These are phyloP conservation scores for Lactarius pseudohatsudake DNA, from an alignment of 768 basidiomycete genomes.

Conservation along the genomic window DNA sequence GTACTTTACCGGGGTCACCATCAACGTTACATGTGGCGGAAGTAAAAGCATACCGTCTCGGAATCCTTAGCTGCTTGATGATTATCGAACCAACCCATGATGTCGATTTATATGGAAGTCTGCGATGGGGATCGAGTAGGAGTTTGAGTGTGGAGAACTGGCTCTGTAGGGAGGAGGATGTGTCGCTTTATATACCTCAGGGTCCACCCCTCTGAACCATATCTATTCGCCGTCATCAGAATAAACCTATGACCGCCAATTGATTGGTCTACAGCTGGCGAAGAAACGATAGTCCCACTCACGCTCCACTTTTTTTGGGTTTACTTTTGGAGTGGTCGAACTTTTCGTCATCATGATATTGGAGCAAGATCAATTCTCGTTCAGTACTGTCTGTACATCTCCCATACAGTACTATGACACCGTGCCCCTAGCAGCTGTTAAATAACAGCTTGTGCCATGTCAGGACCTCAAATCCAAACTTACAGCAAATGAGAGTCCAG, in stretches of 20 bases:
- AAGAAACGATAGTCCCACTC: no score
- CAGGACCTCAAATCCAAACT: no score
- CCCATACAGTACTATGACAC: no score
- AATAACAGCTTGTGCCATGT: no score
- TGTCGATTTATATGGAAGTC: neutral
- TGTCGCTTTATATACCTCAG: conserved; percentile 14
- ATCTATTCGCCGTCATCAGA: neutral
- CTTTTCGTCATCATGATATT: no score
- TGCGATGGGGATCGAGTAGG: neutral
- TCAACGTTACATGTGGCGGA: neutral
- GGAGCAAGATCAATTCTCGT: no score
- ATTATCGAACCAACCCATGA: conserved; percentile 16
- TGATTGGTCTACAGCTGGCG: neutral
- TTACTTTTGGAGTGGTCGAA: no score
- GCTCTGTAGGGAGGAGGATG: neutral
- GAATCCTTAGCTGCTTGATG: neutral
- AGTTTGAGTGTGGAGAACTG: neutral
- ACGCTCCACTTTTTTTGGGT: no score
- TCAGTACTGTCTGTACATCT: no score
- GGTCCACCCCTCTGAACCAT: neutral
- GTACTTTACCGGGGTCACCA: neutral
- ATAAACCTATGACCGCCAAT: neutral
- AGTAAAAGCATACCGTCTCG: neutral
- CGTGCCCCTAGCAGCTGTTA: no score
- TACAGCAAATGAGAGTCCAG: no score